Conservation (phyloP, 2,329 filamentous ascomycete species). For the Alternaria sp. region DNA sequence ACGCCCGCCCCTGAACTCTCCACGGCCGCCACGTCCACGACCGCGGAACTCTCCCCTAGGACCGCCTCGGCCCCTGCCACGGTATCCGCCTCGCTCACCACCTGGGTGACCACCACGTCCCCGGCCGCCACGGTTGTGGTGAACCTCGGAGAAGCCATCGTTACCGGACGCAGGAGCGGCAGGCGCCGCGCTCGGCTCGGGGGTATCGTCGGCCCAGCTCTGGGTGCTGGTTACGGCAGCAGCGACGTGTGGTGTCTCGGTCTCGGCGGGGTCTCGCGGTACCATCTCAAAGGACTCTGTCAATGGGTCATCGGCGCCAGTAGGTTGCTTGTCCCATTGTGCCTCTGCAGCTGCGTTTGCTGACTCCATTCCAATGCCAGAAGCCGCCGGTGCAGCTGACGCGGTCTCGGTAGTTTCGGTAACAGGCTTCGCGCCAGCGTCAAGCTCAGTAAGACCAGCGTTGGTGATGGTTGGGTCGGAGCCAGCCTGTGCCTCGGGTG, state of each 20-base stretch:
- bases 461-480: slow-evolving; percentile 72
- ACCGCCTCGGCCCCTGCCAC: slow-evolving; percentile 59
- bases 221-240: slow-evolving; percentile 67
- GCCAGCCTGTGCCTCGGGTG: slow-evolving; percentile 43
- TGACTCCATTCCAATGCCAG: slow-evolving; percentile 49
- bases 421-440: slow-evolving; percentile 43
- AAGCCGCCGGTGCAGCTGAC: slow-evolving; percentile 42
- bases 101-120: slow-evolving; percentile 56
- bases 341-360: slow-evolving; percentile 65
- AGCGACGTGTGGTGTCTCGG: slow-evolving; percentile 66
- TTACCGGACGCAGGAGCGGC: slow-evolving; percentile 47
- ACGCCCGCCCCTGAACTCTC: slow-evolving; percentile 53
- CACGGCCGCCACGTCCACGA: slow-evolving; percentile 52
- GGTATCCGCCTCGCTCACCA: slow-evolving; percentile 60
- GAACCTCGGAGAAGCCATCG: slow-evolving; percentile 77
- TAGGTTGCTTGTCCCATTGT: slow-evolving; percentile 67
- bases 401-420: slow-evolving; percentile 38
- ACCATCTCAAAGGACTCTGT: slow-evolving; percentile 78
- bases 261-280: slow-evolving; percentile 74
- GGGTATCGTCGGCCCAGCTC: slow-evolving; percentile 83
- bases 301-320: slow-evolving; percentile 56
- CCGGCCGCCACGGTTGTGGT: slow-evolving; percentile 50
- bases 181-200: slow-evolving; percentile 35
- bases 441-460: slow-evolving; percentile 72
- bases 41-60: slow-evolving; percentile 47